Conservation (phyloP, 2,329 filamentous ascomycete species). For the Geosmithia morbida region DNA sequence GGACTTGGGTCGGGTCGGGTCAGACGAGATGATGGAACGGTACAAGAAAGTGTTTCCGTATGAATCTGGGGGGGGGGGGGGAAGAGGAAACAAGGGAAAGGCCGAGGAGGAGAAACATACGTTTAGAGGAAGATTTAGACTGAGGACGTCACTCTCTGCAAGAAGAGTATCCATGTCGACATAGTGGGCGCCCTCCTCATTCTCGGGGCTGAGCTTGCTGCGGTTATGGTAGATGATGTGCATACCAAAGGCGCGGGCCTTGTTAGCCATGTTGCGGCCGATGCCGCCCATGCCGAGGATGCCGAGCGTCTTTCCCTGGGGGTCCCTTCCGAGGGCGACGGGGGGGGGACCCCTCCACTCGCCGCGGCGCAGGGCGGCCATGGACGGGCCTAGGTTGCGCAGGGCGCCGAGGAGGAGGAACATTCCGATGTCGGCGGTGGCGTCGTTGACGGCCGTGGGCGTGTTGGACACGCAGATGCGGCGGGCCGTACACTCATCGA, state of each 20-base stretch:
- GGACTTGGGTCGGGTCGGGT: constrained; percentile 16
- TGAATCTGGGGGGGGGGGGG: not conserved
- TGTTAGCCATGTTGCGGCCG: constrained; percentile 60
- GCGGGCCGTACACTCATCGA: constrained; percentile 53
- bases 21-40: too few relatives aligned
- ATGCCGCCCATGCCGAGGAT: constrained; percentile 83
- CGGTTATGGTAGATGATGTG: constrained; percentile 63
- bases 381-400: constrained; percentile 54
- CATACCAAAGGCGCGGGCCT: constrained; percentile 66
- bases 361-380: constrained; percentile 49
- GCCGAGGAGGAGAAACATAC: constrained; percentile 43
- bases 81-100: not conserved
- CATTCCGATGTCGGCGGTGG: constrained; percentile 69
- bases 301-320: constrained; percentile 63
- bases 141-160: constrained; percentile 57
- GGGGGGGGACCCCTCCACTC: constrained; percentile 47
- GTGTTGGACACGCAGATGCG: constrained; percentile 64
- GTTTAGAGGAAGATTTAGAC: constrained; percentile 69
- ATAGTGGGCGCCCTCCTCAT: constrained; percentile 46
- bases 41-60: not conserved
- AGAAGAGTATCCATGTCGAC: constrained; percentile 63
- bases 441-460: constrained; percentile 67
- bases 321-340: constrained; percentile 55
- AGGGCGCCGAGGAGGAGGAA: constrained; percentile 73
- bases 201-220: constrained; percentile 37